Conservation (phyloP, 306 rosid species). For the Prunus campanulata region DNA sequence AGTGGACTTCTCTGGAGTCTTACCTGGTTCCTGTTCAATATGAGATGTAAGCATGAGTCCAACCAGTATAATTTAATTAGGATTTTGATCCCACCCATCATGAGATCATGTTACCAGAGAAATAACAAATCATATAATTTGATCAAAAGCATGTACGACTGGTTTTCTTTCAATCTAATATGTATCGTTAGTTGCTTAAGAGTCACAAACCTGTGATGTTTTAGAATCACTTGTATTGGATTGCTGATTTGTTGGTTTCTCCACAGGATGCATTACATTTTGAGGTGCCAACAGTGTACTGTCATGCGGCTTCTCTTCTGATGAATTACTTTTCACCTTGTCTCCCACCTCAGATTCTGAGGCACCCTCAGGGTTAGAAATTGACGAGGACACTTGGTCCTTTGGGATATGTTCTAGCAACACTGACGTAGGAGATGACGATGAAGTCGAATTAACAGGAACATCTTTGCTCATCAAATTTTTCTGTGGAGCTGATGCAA, state of each 20-base stretch:
- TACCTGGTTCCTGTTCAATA: constrained; percentile 27
- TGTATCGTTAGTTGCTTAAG: neutral
- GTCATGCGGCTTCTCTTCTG: constrained; percentile 16
- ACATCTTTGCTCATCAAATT: constrained; percentile 34
- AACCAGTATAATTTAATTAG: neutral
- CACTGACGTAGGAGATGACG: constrained; percentile 48
- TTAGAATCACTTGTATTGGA: constrained; percentile 16
- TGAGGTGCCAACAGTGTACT: neutral
- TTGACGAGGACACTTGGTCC: constrained; percentile 29
- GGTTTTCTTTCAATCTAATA: neutral
- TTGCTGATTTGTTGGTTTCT: constrained; percentile 16
- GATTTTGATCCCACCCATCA: neutral
- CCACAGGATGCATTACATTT: constrained; percentile 13
- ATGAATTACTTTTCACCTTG: constrained; percentile 19
- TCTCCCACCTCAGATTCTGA: constrained; percentile 16
- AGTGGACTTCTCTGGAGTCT: constrained; percentile 1
- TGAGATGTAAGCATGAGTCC: constrained; percentile 2
- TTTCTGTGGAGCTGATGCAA: constrained; percentile 20
- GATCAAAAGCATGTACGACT: neutral
- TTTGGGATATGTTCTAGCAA: constrained; percentile 16
- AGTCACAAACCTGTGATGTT: constrained; percentile 37
- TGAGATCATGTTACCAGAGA: neutral
- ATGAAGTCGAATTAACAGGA: constrained; percentile 27
- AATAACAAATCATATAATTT: neutral
- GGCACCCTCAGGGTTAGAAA: constrained; percentile 20